Evolutionary conservation across 208 protist genomes (phyloP).

Genomic region (Crithidia bombi): DNA sequence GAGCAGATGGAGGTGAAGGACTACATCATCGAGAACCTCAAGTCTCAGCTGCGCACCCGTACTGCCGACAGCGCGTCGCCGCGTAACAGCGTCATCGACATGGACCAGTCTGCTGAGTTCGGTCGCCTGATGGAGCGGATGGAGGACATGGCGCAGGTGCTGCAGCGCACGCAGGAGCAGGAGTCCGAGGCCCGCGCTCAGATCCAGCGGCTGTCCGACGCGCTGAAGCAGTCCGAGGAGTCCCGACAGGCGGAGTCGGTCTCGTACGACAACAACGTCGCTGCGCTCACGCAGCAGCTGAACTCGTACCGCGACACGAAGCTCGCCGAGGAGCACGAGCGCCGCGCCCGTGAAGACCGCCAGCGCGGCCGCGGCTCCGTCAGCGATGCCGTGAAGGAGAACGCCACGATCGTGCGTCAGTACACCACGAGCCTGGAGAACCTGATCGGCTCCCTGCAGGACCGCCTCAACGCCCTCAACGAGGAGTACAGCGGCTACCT

Average conservation of each 20-base stretch:
- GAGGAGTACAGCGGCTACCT: constrained; percentile 72
- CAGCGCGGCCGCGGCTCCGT: constrained; percentile 33
- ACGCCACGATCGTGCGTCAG: constrained; percentile 76
- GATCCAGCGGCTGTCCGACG: constrained; percentile 60
- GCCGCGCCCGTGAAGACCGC: constrained; percentile 38
- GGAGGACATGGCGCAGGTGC: constrained; percentile 74
- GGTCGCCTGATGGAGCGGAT: constrained; percentile 74
- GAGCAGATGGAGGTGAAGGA: constrained; percentile 81
- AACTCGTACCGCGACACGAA: constrained; percentile 66
- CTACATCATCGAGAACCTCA: constrained; percentile 82
- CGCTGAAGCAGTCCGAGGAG: constrained; percentile 72
- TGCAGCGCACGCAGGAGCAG: constrained; percentile 75
- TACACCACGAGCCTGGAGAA: constrained; percentile 79
- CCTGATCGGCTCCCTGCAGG: constrained; percentile 63
- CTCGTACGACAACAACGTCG: constrained; percentile 76
- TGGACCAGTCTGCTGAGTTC: constrained; percentile 67
- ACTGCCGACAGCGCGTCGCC: constrained; percentile 45
- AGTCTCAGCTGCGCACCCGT: constrained; percentile 60
- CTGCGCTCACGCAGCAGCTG: constrained; percentile 64
- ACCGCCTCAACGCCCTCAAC: constrained; percentile 59
- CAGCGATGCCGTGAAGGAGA: constrained; percentile 57
- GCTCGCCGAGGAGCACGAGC: constrained; percentile 71
- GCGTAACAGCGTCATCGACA: constrained; percentile 31
- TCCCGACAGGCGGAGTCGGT: constrained; percentile 64
- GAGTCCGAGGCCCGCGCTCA: constrained; percentile 68